These are phyloP conservation scores for Kingdonia uniflora DNA, from an alignment of 164 flowering plant species.

Conservation along the genomic window DNA sequence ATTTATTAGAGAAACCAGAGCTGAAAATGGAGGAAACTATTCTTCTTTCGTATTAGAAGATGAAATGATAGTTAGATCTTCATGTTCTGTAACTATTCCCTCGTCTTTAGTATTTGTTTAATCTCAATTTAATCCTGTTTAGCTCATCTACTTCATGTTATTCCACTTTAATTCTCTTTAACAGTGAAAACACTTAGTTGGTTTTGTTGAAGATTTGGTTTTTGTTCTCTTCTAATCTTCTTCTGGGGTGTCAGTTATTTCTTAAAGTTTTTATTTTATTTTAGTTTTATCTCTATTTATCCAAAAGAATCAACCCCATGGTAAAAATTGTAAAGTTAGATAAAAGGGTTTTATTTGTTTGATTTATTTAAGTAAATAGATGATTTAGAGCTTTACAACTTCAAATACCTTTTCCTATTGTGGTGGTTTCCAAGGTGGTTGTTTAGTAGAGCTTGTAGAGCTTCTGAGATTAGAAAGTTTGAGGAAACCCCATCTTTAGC, in stretches of 20 bases:
- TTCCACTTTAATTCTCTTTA: no score
- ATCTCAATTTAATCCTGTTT: no score
- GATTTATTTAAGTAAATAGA: slow-evolving; percentile 23
- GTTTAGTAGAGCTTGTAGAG: slow-evolving; percentile 4
- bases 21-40: no score
- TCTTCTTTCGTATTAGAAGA: no score
- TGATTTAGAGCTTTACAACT: slow-evolving; percentile 36
- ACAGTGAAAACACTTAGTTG: no score
- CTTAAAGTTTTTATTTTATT: no score
- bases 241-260: not conserved
- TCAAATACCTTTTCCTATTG: slow-evolving; percentile 46
- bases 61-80: no score
- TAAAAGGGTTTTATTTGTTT: slow-evolving; percentile 19
- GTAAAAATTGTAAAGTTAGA: slow-evolving; percentile 15
- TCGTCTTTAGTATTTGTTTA: no score
- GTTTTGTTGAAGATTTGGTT: not conserved
- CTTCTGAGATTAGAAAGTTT: slow-evolving; percentile 5
- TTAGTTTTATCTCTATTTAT: slow-evolving; percentile 4
- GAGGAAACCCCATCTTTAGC: not conserved
- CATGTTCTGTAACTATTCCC: no score
- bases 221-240: not conserved
- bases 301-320: slow-evolving; percentile 7
- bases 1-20: no score
- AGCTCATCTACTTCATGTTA: no score
- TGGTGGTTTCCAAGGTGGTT: slow-evolving; percentile 30